Percentiles rank a stretch among this genome's conserved stretches.
phyloP scores from a whole-genome alignment of 2,329 filamentous ascomycete species.

The Pseudogymnoascus sp. region DNA sequence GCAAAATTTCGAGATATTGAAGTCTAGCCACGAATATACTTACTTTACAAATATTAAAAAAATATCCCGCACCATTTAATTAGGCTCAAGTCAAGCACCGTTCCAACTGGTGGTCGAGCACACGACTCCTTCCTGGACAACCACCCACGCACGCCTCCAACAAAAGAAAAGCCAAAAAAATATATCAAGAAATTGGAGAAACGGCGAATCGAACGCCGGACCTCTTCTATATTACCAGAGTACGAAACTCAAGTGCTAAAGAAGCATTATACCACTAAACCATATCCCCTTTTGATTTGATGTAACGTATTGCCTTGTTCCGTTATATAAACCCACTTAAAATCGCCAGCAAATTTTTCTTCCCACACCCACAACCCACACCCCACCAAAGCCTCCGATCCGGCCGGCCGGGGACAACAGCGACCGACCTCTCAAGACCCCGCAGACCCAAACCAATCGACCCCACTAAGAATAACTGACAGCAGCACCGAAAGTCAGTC shows the following conservation, averaged over 20 bases:
- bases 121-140: background rate
- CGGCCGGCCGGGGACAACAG: background rate
- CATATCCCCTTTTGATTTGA: slow-evolving; percentile 4
- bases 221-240: slow-evolving; percentile 5
- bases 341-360: background rate
- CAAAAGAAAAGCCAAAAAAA: background rate
- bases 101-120: background rate
- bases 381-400: background rate
- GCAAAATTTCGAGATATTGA: background rate
- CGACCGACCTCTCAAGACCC: background rate
- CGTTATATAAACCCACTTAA: background rate
- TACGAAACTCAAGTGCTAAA: slow-evolving; percentile 5
- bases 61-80: background rate
- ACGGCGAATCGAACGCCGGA: slow-evolving; percentile 6
- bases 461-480: slow-evolving; percentile 1
- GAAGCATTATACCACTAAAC: slow-evolving; percentile 6
- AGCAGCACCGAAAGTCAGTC: background rate
- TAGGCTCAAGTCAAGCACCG: background rate
- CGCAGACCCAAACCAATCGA: background rate
- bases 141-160: background rate
- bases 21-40: background rate
- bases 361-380: background rate
- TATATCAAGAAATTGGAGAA: slow-evolving; percentile 4
- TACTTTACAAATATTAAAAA: background rate
- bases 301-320: background rate